A percentile compares a stretch with the other conserved stretches of the same genome.
These are phyloP conservation scores for Yamadazyma dendronema DNA, from an alignment of 1,139 yeast species.

Conservation along the genomic window DNA sequence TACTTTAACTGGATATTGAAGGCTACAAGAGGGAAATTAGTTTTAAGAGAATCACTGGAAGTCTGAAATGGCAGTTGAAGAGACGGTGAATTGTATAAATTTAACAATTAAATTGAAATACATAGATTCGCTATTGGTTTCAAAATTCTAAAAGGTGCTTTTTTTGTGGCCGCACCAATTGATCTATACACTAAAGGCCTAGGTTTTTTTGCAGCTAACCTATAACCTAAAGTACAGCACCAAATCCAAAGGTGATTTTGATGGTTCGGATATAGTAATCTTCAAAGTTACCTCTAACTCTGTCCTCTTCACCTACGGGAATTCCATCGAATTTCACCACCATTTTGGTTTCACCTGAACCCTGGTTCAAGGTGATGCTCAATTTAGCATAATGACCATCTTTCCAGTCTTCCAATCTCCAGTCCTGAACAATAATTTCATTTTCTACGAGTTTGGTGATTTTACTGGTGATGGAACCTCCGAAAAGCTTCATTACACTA, in stretches of 20 bases:
- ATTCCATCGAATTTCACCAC: slow-evolving; percentile 84
- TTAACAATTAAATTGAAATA: no score
- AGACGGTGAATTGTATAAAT: no score
- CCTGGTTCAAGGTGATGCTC: slow-evolving; percentile 66
- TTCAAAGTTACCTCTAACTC: slow-evolving; percentile 80
- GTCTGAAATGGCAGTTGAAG: no score
- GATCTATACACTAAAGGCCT: not conserved
- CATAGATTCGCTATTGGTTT: no score
- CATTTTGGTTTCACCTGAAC: slow-evolving; percentile 77
- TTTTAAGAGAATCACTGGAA: no score
- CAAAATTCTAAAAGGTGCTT: no score
- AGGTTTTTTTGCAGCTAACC: no score
- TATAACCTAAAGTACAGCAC: slow-evolving; percentile 67
- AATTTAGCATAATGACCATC: slow-evolving; percentile 73
- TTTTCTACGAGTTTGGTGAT: slow-evolving; percentile 58
- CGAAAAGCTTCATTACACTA: slow-evolving; percentile 68
- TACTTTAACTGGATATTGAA: no score
- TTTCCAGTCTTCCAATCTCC: slow-evolving; percentile 93
- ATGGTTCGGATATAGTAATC: slow-evolving; percentile 86
- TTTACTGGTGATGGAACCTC: slow-evolving; percentile 84
- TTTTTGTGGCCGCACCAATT: not conserved
- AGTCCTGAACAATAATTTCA: slow-evolving; percentile 62
- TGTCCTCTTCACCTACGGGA: slow-evolving; percentile 96
- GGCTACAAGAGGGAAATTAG: no score
- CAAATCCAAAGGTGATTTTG: slow-evolving; percentile 90